A percentile compares a stretch with the other conserved stretches of the same genome.
Evolutionary conservation across 305 asterid species (phyloP).

Genomic region (Fraxinus floribunda): DNA sequence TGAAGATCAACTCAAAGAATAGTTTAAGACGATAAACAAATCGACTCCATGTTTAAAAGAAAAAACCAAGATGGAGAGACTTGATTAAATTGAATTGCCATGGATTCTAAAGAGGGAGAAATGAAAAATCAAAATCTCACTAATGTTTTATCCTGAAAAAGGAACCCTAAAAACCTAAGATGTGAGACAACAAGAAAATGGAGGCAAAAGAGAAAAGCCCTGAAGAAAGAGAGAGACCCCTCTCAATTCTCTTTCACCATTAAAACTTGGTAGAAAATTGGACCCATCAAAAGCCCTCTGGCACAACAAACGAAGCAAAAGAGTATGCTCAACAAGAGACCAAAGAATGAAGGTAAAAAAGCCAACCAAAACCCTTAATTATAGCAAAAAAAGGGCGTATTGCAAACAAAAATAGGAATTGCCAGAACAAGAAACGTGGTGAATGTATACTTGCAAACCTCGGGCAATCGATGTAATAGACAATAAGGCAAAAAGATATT

Average conservation of each 20-base stretch:
- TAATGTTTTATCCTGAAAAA: conserved; percentile 25
- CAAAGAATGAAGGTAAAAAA: conserved; percentile 14
- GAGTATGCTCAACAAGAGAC: conserved; percentile 27
- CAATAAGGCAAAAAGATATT: not conserved
- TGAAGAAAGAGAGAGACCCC: not conserved
- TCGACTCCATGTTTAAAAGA: conserved; percentile 19
- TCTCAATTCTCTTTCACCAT: conserved; percentile 4
- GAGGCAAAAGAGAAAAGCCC: conserved; percentile 32
- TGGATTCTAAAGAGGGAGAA: not conserved
- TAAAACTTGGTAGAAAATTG: conserved; percentile 37
- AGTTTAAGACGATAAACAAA: not conserved
- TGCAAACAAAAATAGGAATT: no score
- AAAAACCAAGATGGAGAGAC: conserved; percentile 24
- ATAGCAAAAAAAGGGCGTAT: no score
- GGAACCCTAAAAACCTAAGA: conserved; percentile 34
- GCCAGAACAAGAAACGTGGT: no score
- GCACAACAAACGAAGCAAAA: conserved; percentile 29
- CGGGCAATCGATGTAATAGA: not conserved
- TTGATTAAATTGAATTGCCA: conserved; percentile 12
- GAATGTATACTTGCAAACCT: not conserved
- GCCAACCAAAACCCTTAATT: not conserved
- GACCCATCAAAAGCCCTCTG: conserved; percentile 35
- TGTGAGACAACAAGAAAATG: conserved; percentile 45
- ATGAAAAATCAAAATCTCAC: conserved; percentile 18
- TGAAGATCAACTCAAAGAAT: not conserved